phyloP scores from a whole-genome alignment of 306 rosid genomes.

The Neltuma alba region DNA sequence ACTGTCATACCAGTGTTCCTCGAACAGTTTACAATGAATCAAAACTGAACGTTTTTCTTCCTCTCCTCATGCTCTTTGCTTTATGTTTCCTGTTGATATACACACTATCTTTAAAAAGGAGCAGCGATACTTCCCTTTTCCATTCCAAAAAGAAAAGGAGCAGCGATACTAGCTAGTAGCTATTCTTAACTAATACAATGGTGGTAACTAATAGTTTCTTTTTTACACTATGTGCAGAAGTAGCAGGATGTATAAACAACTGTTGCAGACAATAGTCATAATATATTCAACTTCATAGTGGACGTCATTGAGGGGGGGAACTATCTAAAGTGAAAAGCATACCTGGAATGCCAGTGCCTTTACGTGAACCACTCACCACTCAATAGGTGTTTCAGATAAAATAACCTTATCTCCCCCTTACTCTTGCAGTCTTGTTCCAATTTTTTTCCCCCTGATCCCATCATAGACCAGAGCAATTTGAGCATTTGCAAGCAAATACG shows the following conservation, averaged over 20 bases:
- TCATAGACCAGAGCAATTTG: background rate
- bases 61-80: background rate
- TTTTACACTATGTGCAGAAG: background rate
- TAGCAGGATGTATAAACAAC: background rate
- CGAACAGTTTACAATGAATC: background rate
- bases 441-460: background rate
- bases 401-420: background rate
- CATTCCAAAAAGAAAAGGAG: no score
- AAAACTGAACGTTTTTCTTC: background rate
- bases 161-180: background rate
- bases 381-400: background rate
- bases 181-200: background rate
- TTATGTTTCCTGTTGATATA: background rate
- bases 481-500: slow-evolving; percentile 10
- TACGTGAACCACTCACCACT: background rate
- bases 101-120: background rate
- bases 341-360: background rate
- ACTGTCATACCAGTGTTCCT: background rate
- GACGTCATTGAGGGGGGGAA: background rate
- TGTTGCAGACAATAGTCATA: background rate
- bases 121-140: background rate
- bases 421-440: background rate
- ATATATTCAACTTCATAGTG: background rate
- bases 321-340: background rate
- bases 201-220: background rate